These are phyloP conservation scores for Kwoniella dendrophila DNA, from an alignment of 768 basidiomycete species.

Conservation along the genomic window DNA sequence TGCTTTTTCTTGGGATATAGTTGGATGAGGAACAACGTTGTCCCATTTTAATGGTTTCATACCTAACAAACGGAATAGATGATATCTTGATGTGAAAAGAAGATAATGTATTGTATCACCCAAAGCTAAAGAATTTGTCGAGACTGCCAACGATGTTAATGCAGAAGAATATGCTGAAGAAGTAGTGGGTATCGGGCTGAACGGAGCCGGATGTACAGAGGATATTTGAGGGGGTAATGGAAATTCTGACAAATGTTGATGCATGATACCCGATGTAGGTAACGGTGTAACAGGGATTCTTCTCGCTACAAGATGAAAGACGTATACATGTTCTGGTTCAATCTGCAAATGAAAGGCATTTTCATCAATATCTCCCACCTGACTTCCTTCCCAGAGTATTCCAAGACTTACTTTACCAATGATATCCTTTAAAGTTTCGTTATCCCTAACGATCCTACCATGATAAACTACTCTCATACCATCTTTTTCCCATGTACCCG, in stretches of 20 bases:
- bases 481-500: constrained; percentile 35
- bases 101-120: constrained; percentile 44
- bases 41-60: constrained; percentile 35
- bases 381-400: too few relatives aligned
- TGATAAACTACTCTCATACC: constrained; percentile 50
- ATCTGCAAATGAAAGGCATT: too few relatives aligned
- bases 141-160: constrained; percentile 1
- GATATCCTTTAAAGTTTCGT: constrained; percentile 40
- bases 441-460: constrained; percentile 45
- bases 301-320: constrained; percentile 44
- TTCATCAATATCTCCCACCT: too few relatives aligned
- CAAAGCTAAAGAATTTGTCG: constrained; percentile 26
- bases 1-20: constrained; percentile 25
- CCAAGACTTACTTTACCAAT: constrained; percentile 33
- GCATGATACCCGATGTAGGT: constrained; percentile 8
- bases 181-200: background rate
- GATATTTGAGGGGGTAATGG: background rate
- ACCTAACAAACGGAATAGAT: constrained; percentile 34
- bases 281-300: constrained; percentile 20
- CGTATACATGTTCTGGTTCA: constrained; percentile 27
- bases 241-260: constrained; percentile 1
- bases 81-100: constrained; percentile 43
- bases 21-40: constrained; percentile 33
- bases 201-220: background rate
- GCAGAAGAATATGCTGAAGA: background rate